These are phyloP conservation scores for Tolypocladium guangdongense DNA, from an alignment of 2,329 filamentous ascomycete genomes.

Conservation along the genomic window DNA sequence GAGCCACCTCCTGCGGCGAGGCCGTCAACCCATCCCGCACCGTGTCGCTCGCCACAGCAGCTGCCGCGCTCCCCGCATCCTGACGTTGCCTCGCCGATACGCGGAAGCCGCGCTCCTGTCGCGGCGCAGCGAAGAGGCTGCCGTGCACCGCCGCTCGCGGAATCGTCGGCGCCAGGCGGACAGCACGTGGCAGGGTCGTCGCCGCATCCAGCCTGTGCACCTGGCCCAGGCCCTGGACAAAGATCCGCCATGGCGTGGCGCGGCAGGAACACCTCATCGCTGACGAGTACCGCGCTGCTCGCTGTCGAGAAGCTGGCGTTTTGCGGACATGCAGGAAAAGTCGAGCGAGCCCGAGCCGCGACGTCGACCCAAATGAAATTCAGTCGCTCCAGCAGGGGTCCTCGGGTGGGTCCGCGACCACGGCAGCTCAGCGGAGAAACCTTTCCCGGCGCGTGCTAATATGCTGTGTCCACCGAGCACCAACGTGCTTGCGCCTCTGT, in stretches of 20 bases:
- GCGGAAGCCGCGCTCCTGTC: conserved; percentile 7
- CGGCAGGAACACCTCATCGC: conserved; percentile 39
- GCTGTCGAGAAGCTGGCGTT: conserved; percentile 1
- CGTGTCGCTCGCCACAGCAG: background rate
- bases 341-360: background rate
- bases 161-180: background rate
- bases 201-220: conserved; percentile 21
- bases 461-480: background rate
- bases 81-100: conserved; percentile 9
- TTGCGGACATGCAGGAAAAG: background rate
- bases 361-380: background rate
- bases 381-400: background rate
- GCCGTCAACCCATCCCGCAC: background rate
- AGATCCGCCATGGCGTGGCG: conserved; percentile 32
- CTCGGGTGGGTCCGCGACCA: background rate
- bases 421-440: background rate
- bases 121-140: background rate
- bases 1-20: background rate
- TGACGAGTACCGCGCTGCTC: background rate
- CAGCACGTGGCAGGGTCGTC: background rate
- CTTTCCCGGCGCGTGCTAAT: background rate
- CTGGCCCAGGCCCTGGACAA: conserved; percentile 34
- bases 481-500: background rate
- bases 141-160: background rate
- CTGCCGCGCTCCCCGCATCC: conserved; percentile 2